Evolutionary conservation across 768 basidiomycete species (phyloP).

Genomic region (Mycena vulgaris): DNA sequence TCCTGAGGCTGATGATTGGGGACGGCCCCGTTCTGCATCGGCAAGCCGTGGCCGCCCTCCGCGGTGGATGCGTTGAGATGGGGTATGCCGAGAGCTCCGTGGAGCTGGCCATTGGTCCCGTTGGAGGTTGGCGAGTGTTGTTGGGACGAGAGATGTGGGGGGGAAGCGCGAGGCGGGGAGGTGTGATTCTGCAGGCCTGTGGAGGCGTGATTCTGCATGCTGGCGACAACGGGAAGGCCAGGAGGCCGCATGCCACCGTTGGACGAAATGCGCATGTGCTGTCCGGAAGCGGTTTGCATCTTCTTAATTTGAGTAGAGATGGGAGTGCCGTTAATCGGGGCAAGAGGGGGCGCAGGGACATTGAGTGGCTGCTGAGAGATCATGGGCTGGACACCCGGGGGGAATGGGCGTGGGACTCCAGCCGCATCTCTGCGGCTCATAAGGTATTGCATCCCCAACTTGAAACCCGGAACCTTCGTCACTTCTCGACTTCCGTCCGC

Average conservation of each 20-base stretch:
- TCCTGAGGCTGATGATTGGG: conserved; percentile 50
- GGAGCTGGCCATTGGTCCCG: conserved; percentile 53
- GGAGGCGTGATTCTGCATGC: conserved; percentile 47
- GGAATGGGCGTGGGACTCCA: conserved; percentile 21
- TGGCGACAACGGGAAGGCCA: conserved; percentile 52
- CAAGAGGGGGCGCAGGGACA: conserved; percentile 15
- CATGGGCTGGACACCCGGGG: conserved; percentile 27
- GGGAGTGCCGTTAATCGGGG: conserved; percentile 60
- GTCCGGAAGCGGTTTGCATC: conserved; percentile 67
- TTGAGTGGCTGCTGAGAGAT: conserved; percentile 25
- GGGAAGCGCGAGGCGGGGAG: conserved; percentile 52
- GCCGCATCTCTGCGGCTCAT: conserved; percentile 34
- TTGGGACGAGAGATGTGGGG: conserved; percentile 55
- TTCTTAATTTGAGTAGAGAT: conserved; percentile 76
- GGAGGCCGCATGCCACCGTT: conserved; percentile 71
- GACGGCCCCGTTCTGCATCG: conserved; percentile 51
- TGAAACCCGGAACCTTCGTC: conserved; percentile 61
- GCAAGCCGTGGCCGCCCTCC: conserved; percentile 46
- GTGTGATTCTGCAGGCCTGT: conserved; percentile 47
- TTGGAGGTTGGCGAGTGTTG: conserved; percentile 53
- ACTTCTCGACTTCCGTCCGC: conserved; percentile 67
- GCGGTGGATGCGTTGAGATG: conserved; percentile 61
- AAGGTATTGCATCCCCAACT: conserved; percentile 32
- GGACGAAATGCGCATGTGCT: conserved; percentile 76
- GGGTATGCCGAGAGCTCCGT: conserved; percentile 62